phyloP scores from a whole-genome alignment of 2,329 filamentous ascomycete species.

The Fusarium sp. region DNA sequence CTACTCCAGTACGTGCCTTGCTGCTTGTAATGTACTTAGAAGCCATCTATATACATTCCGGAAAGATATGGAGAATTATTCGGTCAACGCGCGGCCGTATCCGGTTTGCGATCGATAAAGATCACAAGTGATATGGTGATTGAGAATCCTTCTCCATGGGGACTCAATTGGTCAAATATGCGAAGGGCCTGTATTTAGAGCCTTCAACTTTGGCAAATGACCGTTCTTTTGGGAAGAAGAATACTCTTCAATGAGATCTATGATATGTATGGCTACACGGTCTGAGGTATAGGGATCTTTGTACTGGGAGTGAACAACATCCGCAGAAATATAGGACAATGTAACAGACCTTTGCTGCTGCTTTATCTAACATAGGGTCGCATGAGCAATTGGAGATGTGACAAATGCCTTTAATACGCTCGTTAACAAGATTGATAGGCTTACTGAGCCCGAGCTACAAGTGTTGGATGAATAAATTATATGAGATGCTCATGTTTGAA shows the following conservation, averaged over 20 bases:
- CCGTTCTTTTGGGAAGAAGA: neutral
- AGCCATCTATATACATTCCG: neutral
- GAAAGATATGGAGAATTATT: neutral
- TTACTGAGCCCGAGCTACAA: too few relatives aligned
- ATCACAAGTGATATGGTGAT: neutral
- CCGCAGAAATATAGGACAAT: neutral
- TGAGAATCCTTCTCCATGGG: neutral
- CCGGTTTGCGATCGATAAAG: neutral
- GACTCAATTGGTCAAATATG: neutral
- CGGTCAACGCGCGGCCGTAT: neutral
- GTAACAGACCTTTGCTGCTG: neutral
- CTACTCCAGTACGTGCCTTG: neutral
- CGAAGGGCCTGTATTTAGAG: neutral
- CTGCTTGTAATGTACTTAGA: neutral
- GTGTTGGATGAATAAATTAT: neutral
- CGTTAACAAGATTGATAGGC: fast-evolving
- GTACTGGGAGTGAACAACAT: neutral
- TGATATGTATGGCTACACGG: neutral
- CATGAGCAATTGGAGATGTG: neutral
- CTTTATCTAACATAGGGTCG: neutral
- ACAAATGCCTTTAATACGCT: neutral
- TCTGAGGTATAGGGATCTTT: too few relatives aligned
- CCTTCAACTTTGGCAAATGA: neutral
- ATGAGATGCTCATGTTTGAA: too few relatives aligned
- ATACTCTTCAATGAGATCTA: fast-evolving